Percentiles rank a stretch among this genome's conserved stretches.
Evolutionary conservation across 2,329 filamentous ascomycete genomes (phyloP).

Genomic region (Pestalotiopsis sp.): DNA sequence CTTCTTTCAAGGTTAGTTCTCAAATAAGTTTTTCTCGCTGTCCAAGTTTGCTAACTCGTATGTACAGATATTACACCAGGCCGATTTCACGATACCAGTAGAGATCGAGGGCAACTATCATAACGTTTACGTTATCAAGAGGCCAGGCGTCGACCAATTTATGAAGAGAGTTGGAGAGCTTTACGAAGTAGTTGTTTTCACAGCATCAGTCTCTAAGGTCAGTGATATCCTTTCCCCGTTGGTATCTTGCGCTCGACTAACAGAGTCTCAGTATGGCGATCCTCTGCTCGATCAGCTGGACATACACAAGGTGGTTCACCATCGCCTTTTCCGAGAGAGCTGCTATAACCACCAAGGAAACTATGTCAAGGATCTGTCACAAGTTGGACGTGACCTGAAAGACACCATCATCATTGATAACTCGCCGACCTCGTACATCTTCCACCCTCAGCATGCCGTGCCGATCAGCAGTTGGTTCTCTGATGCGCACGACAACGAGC

Average conservation of each 20-base stretch:
- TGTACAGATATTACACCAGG: slow-evolving; percentile 91
- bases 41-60: slow-evolving; percentile 11
- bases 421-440: slow-evolving; percentile 98
- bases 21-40: background rate
- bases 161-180: slow-evolving; percentile 98
- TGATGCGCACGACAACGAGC: slow-evolving; percentile 98
- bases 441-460: slow-evolving; percentile 97
- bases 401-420: slow-evolving; percentile 99
- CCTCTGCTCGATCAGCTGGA: slow-evolving; percentile 94
- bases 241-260: slow-evolving; percentile 11
- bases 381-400: slow-evolving; percentile 91
- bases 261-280: slow-evolving; percentile 78
- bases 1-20: slow-evolving; percentile 89
- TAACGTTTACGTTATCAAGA: slow-evolving; percentile 99
- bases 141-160: slow-evolving; percentile 97
- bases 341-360: slow-evolving; percentile 99
- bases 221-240: slow-evolving; percentile 24
- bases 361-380: slow-evolving; percentile 98
- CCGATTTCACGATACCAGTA: slow-evolving; percentile 97
- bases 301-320: slow-evolving; percentile 95
- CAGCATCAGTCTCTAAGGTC: slow-evolving; percentile 96
- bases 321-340: slow-evolving; percentile 94
- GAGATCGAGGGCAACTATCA: slow-evolving; percentile 99
- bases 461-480: slow-evolving; percentile 99
- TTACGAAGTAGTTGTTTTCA: slow-evolving; percentile 98